Evolutionary conservation across 2,329 filamentous ascomycete species (phyloP).

Genomic region (Aspergillus aculeatus): DNA sequence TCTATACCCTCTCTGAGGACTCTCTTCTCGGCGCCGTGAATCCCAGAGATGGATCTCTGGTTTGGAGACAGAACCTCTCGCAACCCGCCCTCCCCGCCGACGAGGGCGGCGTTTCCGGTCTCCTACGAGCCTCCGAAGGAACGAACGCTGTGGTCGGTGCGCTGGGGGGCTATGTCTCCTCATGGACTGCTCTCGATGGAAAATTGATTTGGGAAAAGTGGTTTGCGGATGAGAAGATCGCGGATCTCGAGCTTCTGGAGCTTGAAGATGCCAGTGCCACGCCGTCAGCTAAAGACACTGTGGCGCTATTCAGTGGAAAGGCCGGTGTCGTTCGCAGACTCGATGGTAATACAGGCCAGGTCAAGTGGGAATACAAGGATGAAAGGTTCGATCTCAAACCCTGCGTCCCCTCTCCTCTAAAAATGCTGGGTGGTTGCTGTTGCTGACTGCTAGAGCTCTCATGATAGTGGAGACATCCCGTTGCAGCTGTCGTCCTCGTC

Average conservation of each 20-base stretch:
- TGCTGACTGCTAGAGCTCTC: not conserved
- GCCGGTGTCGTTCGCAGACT: constrained; percentile 66
- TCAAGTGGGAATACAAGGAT: constrained; percentile 77
- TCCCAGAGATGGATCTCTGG: constrained; percentile 75
- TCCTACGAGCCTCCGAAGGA: constrained; percentile 72
- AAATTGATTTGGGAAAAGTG: constrained; percentile 71
- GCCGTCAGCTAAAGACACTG: constrained; percentile 57
- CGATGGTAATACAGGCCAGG: constrained; percentile 67
- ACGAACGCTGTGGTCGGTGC: constrained; percentile 76
- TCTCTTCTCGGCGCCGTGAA: constrained; percentile 84
- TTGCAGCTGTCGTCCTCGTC: constrained; percentile 72
- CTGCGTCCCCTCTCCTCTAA: not conserved
- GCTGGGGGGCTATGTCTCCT: constrained; percentile 65
- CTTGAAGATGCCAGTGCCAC: constrained; percentile 56
- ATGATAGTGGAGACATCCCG: constrained; percentile 62
- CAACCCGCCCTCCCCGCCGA: constrained; percentile 35
- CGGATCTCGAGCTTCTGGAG: constrained; percentile 70
- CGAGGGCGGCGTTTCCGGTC: constrained; percentile 26
- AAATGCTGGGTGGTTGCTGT: not conserved
- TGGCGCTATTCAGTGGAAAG: constrained; percentile 63
- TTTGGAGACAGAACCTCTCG: constrained; percentile 81
- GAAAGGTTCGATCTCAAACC: constrained; percentile 43
- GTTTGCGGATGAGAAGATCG: constrained; percentile 50
- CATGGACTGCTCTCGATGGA: constrained; percentile 82
- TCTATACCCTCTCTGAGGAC: constrained; percentile 87